Evolutionary conservation across 768 basidiomycete genomes (phyloP), one percentile per base, ranked within the genome.

Genomic region (Stropharia rugosoannulata): DNA sequence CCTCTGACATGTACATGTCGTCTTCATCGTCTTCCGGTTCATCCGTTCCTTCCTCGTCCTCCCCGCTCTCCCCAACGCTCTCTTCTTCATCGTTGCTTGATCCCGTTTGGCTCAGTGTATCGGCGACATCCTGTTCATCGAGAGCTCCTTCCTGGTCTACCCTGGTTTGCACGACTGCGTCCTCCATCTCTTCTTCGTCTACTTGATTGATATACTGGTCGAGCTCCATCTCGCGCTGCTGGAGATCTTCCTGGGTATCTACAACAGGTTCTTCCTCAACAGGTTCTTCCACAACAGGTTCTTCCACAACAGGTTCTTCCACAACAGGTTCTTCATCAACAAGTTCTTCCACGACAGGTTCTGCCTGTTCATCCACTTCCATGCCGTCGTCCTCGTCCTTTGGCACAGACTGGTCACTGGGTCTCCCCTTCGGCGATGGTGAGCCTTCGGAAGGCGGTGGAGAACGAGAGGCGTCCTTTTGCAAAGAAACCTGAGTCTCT

Each of bases 331-430:
- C 49, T 4, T 41, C 27, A 18, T 10, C 51, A 43, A 32, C 29
- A 25, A 32, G 8, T 9, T 11, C 40, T 22, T 22, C 22, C 22
- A 22, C 22, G 22, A 22, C 22, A 22, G 22, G 22, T 22, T 22
- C 22, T 22, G 22, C 22, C 8, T 43, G 52, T 5, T 43, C 35
- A n/a, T 10, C 19, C 7, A 42, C 50, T 2, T 53, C 44, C 37
- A 54, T 29, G 35, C 51, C 59, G 10, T 47, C 43, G 50, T 56
- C 57, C 4, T 55, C 40, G 50, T 56, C 57, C 5, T 55, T 37
- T 11, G 53, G 53, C 53, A 55, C 41, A 3, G 47, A 37, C 18
- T 41, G 49, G 2, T 39, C 42, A 2, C 47, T 38, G 16, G 32
- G 19, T 9, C 37, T 47, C 1, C 41, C 44, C 8, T 50, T 36